A percentile compares a stretch with the other conserved stretches of the same genome.
Conservation (phyloP, 2,329 filamentous ascomycete genomes). For the Stagonosporopsis tanaceti region DNA sequence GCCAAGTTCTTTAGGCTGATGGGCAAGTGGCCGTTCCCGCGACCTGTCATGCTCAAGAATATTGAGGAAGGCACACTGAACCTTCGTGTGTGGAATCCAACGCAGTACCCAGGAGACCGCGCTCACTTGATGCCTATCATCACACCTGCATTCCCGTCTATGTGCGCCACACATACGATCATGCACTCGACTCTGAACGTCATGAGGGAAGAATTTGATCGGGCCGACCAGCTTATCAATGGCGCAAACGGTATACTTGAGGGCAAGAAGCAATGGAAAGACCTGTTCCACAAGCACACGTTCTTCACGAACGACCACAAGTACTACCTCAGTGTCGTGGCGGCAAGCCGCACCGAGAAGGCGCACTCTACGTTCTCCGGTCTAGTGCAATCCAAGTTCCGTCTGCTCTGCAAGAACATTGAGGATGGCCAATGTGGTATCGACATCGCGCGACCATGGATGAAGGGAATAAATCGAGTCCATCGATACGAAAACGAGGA, state of each 20-base stretch:
- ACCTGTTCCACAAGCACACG: constrained; percentile 86
- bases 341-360: constrained; percentile 83
- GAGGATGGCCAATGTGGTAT: constrained; percentile 80
- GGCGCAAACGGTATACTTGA: constrained; percentile 79
- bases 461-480: constrained; percentile 86
- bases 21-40: constrained; percentile 90
- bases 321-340: constrained; percentile 90
- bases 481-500: constrained; percentile 73
- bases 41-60: constrained; percentile 87
- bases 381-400: constrained; percentile 90
- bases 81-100: constrained; percentile 93
- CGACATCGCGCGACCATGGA: constrained; percentile 86
- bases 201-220: constrained; percentile 81
- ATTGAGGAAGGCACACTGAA: constrained; percentile 84
- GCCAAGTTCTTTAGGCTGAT: constrained; percentile 95
- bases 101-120: constrained; percentile 80
- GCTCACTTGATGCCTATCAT: constrained; percentile 98
- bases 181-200: constrained; percentile 84
- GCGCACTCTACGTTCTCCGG: constrained; percentile 88
- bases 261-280: constrained; percentile 81
- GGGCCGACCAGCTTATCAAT: constrained; percentile 78
- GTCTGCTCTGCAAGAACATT: constrained; percentile 81
- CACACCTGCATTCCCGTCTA: constrained; percentile 94
- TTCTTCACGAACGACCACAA: constrained; percentile 96
- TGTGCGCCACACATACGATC: constrained; percentile 97